phyloP scores from a whole-genome alignment of 371 early-diverging fungal species.

The Chytridium lagenaria region DNA sequence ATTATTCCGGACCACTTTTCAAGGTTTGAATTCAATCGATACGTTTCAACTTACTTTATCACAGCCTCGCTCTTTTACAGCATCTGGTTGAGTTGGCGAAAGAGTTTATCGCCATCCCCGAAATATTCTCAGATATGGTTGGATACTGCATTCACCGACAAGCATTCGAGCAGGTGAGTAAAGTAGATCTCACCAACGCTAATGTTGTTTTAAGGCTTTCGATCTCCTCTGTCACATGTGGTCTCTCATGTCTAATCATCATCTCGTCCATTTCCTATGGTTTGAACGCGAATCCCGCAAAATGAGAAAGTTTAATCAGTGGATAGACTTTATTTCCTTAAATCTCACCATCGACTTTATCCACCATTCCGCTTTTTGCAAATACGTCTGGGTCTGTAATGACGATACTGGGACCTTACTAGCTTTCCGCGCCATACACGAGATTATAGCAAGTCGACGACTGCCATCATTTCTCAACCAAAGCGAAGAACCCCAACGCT shows the following conservation, averaged over 20 bases:
- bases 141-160: neutral
- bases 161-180: constrained; percentile 4
- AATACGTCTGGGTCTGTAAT: neutral
- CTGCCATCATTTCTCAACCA: neutral
- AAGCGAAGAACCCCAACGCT: neutral
- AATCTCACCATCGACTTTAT: neutral
- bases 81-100: constrained; percentile 9
- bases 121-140: neutral
- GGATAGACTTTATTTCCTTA: neutral
- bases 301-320: neutral
- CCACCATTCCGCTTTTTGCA: neutral
- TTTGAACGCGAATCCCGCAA: neutral
- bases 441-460: neutral
- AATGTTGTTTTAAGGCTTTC: neutral
- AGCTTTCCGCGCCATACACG: neutral
- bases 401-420: neutral
- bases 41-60: neutral
- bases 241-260: neutral
- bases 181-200: neutral
- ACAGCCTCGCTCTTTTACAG: constrained; percentile 10
- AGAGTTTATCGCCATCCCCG: neutral
- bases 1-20: constrained; percentile 1
- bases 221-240: constrained; percentile 15
- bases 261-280: neutral
- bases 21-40: neutral